Base-by-base conservation (phyloP, 2,329 filamentous ascomycete species). In the Aspergillus tamarii region DNA sequence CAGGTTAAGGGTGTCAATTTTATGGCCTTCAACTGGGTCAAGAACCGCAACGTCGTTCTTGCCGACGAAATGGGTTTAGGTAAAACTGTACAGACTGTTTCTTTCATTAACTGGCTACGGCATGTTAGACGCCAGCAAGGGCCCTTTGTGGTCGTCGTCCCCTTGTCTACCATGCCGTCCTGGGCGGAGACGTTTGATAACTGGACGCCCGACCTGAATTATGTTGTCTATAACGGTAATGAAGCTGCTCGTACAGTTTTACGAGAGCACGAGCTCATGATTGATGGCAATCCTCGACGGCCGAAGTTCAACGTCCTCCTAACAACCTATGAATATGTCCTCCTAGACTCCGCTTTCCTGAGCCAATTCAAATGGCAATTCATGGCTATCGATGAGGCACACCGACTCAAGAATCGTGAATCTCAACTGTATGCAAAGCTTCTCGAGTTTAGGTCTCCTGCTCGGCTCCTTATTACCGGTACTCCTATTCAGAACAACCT, bases 51-150 rank as follows among this genome's bases (percentile, higher is more conserved):
- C 72, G 95, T 98, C 74, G 97, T 99, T 71, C 86, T 99, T 59
- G 95, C 95, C 56, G 95, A 99, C 76, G 95, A 99, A 80, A 99
- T 99, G 95, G 95, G 95, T 72, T 85, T 99, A 16, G 95, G 95
- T 32, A 99, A 99, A 82, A 99, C 95, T 0, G 95, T 99, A 0
- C 95, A 99, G 80, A 97, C 94, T 0, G 94, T 99, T 32, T 89
- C 94, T 0, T 98, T 98, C 77, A 90, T 99, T 78, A 97, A 94
- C 76, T 99, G 95, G 94, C 85, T 99, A 64, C 91, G 93, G 60
- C 94, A 98, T 78, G 89, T 93, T 63, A 89, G 94, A 69, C 86
- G 85, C 57, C 95, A 99, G 76, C 92, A 98, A 78, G 95, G 95
- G 0, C 95, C 95, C 0, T 98, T 97, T 74, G 88, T 99, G 50